Percentiles rank a stretch among this genome's conserved stretches.
Conservation (phyloP, 1,284 basidiomycete genomes). For the Rugiboletus extremiorientalis region DNA sequence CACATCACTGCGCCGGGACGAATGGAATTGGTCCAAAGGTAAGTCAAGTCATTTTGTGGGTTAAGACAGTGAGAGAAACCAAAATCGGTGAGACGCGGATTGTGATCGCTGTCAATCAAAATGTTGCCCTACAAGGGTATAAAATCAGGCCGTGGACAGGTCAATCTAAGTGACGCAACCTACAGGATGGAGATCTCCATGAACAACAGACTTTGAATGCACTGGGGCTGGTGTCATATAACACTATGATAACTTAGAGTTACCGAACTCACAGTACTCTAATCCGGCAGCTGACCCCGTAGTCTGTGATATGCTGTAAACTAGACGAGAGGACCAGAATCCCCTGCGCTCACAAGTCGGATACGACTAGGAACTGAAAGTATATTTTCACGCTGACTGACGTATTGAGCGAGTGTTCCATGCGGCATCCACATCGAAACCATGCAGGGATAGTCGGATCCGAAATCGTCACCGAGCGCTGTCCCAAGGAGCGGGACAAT, state of each 20-base stretch:
- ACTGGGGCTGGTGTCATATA: background rate
- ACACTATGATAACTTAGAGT: background rate
- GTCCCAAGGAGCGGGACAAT: background rate
- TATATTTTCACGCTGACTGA: background rate
- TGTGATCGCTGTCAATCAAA: constrained; percentile 4
- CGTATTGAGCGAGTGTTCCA: constrained; percentile 4
- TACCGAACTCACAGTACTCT: background rate
- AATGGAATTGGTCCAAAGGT: background rate
- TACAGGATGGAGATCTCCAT: constrained; percentile 8
- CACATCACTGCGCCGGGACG: background rate
- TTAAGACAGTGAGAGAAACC: constrained; percentile 4
- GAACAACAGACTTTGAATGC: constrained; percentile 4
- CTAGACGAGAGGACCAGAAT: background rate
- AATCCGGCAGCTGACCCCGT: constrained; percentile 1
- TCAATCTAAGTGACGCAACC: background rate
- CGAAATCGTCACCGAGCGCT: background rate
- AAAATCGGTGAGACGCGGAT: constrained; percentile 10
- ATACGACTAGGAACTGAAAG: background rate
- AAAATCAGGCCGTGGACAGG: background rate
- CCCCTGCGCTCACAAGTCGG: background rate
- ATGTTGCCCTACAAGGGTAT: constrained; percentile 3
- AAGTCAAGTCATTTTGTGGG: background rate
- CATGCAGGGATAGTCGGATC: constrained; percentile 7
- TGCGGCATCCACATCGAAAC: constrained; percentile 12
- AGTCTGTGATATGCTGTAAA: background rate